Percentiles rank a stretch among this genome's conserved stretches.
phyloP scores from a whole-genome alignment of 2,329 filamentous ascomycete genomes.

The Trichoderma guizhouense region DNA sequence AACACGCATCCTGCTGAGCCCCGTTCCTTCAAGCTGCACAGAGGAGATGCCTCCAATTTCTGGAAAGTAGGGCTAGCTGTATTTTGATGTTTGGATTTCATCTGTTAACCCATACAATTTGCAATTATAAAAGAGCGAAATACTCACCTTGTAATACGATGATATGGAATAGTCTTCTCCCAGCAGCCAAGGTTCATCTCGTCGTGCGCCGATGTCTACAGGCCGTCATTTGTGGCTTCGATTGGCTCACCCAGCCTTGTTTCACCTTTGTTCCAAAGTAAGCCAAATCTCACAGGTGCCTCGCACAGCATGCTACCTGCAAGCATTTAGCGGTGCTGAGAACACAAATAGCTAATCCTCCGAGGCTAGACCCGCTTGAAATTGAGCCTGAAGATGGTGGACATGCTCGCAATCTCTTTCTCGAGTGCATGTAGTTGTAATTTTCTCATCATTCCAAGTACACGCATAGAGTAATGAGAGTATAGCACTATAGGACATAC shows the following conservation, averaged over 20 bases:
- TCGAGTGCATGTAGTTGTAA: not conserved
- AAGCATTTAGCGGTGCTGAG: not conserved
- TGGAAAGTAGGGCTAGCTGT: not conserved
- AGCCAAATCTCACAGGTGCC: not conserved
- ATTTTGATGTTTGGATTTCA: not conserved
- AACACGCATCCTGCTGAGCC: not conserved
- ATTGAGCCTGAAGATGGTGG: not conserved
- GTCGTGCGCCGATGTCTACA: not conserved
- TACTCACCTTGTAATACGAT: not conserved
- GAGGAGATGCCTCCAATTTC: not conserved
- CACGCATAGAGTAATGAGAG: not conserved
- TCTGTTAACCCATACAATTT: not conserved
- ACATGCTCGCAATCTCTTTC: not conserved
- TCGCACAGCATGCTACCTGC: not conserved
- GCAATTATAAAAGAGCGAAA: not conserved
- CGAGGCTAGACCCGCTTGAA: not conserved
- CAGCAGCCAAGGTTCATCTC: not conserved
- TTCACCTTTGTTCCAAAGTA: not conserved
- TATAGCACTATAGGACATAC: not conserved
- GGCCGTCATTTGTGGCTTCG: not conserved
- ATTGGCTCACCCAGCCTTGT: not conserved
- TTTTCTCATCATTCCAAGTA: not conserved
- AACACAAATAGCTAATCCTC: not conserved
- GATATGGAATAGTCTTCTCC: not conserved
- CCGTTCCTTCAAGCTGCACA: not conserved